phyloP scores from a whole-genome alignment of 164 flowering plant species.

The Santalum album region DNA sequence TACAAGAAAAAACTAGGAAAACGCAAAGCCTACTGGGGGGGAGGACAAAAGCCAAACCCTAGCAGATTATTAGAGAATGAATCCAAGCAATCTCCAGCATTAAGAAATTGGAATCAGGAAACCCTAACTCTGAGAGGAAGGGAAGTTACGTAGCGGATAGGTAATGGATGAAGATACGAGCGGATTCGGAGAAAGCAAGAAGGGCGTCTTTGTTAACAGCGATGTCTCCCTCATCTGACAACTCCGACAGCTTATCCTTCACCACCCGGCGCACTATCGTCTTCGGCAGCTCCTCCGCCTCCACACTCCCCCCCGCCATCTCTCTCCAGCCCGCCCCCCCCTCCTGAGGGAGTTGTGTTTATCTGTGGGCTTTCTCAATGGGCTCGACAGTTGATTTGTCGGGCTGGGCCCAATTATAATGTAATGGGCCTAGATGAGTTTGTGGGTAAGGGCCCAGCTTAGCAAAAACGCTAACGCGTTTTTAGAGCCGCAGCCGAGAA shows the following conservation, averaged over 20 bases:
- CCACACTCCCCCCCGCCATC: slow-evolving; percentile 10
- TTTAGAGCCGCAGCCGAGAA: no score
- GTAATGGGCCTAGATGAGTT: no score
- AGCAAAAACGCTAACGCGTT: no score
- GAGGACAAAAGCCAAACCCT: background rate
- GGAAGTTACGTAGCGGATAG: slow-evolving; percentile 56
- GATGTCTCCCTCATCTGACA: slow-evolving; percentile 33
- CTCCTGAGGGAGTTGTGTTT: no score
- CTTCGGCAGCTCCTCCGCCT: slow-evolving; percentile 54
- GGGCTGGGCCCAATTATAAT: no score
- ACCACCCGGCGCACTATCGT: slow-evolving; percentile 51
- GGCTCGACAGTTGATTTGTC: no score
- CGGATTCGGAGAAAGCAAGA: slow-evolving; percentile 49
- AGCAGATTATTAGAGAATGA: background rate
- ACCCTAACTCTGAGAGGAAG: background rate
- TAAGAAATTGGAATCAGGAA: background rate
- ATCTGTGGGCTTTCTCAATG: no score
- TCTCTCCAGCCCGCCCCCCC: background rate
- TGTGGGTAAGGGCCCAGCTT: no score
- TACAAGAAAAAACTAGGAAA: no score
- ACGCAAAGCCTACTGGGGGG: no score
- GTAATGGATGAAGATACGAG: slow-evolving; percentile 70
- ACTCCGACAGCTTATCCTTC: slow-evolving; percentile 44
- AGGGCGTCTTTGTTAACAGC: slow-evolving; percentile 38
- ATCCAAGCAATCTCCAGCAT: background rate